Conservation (phyloP, 2,329 filamentous ascomycete species). For the Gaeumannomyces tritici region DNA sequence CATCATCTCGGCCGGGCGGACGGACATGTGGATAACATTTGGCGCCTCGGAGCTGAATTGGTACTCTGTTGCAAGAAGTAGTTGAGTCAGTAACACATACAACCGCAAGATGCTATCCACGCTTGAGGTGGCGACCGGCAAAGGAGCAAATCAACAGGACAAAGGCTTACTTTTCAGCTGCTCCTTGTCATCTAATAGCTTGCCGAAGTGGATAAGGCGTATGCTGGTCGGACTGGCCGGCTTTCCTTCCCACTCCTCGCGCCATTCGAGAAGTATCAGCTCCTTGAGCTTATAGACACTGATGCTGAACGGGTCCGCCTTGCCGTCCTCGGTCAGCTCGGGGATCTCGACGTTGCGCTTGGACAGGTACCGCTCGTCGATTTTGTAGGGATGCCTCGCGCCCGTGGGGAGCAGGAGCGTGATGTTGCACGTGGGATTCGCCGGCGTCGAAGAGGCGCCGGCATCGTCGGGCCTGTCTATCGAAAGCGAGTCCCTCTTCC, state of each 20-base stretch:
- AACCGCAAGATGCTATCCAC: background rate
- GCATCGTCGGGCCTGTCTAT: slow-evolving; percentile 5
- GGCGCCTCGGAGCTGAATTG: slow-evolving; percentile 64
- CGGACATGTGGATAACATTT: slow-evolving; percentile 91
- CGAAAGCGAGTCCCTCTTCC: slow-evolving; percentile 15
- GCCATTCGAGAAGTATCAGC: slow-evolving; percentile 87
- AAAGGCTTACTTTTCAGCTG: slow-evolving; percentile 63
- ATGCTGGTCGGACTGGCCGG: slow-evolving; percentile 84
- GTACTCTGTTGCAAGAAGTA: slow-evolving; percentile 49
- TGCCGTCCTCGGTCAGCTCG: slow-evolving; percentile 47
- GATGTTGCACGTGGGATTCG: slow-evolving; percentile 52
- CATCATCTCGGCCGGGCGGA: slow-evolving; percentile 78
- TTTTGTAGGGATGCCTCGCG: slow-evolving; percentile 78
- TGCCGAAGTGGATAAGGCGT: slow-evolving; percentile 83
- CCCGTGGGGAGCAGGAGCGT: slow-evolving; percentile 76
- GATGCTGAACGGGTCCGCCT: slow-evolving; percentile 74
- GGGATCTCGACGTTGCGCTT: slow-evolving; percentile 73
- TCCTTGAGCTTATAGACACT: slow-evolving; percentile 93
- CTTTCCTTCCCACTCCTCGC: slow-evolving; percentile 80
- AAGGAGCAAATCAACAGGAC: background rate
- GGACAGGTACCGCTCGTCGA: slow-evolving; percentile 76
- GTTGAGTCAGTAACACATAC: background rate
- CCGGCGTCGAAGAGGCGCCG: slow-evolving; percentile 5
- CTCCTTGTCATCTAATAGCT: slow-evolving; percentile 81
- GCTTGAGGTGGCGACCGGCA: background rate